Conservation (phyloP, 2,329 filamentous ascomycete genomes). For the Diaporthe velutina region DNA sequence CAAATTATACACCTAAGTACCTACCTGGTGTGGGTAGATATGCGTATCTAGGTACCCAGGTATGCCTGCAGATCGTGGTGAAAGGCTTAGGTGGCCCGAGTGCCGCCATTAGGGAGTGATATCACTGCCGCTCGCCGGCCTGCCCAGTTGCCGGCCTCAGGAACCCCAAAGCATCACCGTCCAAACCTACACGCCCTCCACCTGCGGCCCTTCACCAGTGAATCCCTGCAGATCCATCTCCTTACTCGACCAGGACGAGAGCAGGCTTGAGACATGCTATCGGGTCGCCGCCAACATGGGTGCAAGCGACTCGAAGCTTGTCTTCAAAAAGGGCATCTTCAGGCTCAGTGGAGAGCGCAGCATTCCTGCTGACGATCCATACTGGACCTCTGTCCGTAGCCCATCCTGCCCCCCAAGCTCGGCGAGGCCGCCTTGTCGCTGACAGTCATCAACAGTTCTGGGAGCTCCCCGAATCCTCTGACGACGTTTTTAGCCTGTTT, state of each 20-base stretch:
- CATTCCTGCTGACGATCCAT: constrained; percentile 88
- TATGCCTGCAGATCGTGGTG: not conserved
- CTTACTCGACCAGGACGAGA: constrained; percentile 18
- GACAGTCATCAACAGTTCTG: constrained; percentile 76
- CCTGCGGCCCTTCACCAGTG: not conserved
- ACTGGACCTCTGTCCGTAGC: constrained; percentile 87
- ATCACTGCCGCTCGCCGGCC: constrained; percentile 23
- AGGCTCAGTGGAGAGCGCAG: constrained; percentile 90
- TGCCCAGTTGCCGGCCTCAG: constrained; percentile 28
- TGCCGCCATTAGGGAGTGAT: constrained; percentile 15
- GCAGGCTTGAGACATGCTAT: constrained; percentile 37
- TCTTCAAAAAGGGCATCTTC: constrained; percentile 99
- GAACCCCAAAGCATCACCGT: constrained; percentile 28
- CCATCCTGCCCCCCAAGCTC: not conserved
- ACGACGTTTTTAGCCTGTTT: constrained; percentile 97
- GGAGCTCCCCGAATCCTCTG: constrained; percentile 94
- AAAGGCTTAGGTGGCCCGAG: constrained; percentile 31
- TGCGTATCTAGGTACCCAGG: not conserved
- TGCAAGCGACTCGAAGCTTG: constrained; percentile 97
- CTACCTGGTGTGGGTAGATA: no score
- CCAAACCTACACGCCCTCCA: constrained; percentile 26
- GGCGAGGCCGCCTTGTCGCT: constrained; percentile 1
- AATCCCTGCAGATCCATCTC: constrained; percentile 26
- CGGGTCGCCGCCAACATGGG: constrained; percentile 74
- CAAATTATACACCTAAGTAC: not conserved